A percentile compares a stretch with the other conserved stretches of the same genome.
Evolutionary conservation across 805 yeast genomes (phyloP).

Genomic region (Tetrapisispora iriomotensis): DNA sequence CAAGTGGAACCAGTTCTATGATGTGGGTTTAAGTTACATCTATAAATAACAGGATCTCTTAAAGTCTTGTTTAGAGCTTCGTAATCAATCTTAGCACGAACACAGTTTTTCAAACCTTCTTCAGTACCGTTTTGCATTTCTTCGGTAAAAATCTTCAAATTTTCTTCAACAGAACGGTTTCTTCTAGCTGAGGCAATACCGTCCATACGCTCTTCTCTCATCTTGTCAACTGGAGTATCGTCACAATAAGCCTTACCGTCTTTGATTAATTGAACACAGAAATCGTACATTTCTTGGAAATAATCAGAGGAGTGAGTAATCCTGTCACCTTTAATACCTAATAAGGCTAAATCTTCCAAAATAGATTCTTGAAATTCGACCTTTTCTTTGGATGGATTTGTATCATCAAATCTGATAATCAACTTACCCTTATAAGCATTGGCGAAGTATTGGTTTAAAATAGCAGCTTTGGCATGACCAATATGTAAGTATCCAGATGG

Average conservation of each 20-base stretch:
- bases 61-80: constrained; percentile 86
- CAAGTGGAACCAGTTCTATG: constrained; percentile 89
- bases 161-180: constrained; percentile 88
- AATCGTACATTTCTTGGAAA: constrained; percentile 83
- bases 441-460: constrained; percentile 93
- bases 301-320: constrained; percentile 89
- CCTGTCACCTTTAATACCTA: constrained; percentile 88
- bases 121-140: constrained; percentile 94
- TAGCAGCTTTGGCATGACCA: constrained; percentile 98
- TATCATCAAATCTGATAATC: constrained; percentile 94
- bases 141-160: constrained; percentile 70
- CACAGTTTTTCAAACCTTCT: constrained; percentile 81
- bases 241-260: constrained; percentile 97
- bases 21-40: constrained; percentile 95
- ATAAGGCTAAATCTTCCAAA: constrained; percentile 77
- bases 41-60: constrained; percentile 96
- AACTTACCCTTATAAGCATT: constrained; percentile 91
- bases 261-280: constrained; percentile 77
- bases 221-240: constrained; percentile 85
- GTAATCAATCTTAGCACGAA: constrained; percentile 94
- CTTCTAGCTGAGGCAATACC: constrained; percentile 90
- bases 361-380: constrained; percentile 90
- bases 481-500: constrained; percentile 96
- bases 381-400: constrained; percentile 96
- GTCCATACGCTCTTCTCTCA: constrained; percentile 98